Percentiles rank a stretch among this genome's conserved stretches.
Conservation (phyloP, 2,329 filamentous ascomycete genomes). For the Colletotrichum orbiculare region DNA sequence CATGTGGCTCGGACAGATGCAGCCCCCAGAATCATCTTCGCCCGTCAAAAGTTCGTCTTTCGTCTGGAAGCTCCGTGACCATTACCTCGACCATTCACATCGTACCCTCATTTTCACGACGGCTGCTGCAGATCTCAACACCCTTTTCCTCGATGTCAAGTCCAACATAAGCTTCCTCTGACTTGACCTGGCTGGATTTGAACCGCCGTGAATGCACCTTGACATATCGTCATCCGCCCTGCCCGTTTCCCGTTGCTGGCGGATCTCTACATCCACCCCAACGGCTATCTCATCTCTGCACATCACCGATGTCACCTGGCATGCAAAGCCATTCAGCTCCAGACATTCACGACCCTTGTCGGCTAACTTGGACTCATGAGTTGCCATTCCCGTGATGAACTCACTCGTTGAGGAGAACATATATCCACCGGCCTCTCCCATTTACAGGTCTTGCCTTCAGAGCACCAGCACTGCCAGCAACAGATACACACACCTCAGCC, state of each 20-base stretch:
- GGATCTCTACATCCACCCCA: neutral
- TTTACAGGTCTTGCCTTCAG: neutral
- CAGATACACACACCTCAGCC: constrained; percentile 5
- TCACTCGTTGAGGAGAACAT: constrained; percentile 3
- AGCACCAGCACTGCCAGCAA: neutral
- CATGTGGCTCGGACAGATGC: constrained; percentile 11
- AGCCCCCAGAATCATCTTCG: neutral
- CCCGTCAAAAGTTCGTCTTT: constrained; percentile 8
- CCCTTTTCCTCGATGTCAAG: constrained; percentile 1
- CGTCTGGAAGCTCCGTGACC: neutral
- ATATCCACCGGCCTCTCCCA: constrained; percentile 19
- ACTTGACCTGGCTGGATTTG: neutral
- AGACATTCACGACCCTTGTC: constrained; percentile 1
- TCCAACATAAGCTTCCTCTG: neutral
- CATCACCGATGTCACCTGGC: constrained; percentile 21
- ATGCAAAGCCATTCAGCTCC: neutral
- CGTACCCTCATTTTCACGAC: neutral
- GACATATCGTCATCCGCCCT: constrained; percentile 18
- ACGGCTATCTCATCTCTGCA: constrained; percentile 22
- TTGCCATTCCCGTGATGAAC: neutral
- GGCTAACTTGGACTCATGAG: neutral
- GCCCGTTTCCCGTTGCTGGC: constrained; percentile 3
- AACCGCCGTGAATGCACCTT: constrained; percentile 11
- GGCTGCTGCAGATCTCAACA: constrained; percentile 1
- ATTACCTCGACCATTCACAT: constrained; percentile 7